Conservation (phyloP, 108 stramenopile species). For the Pseudonitzschia pungens region DNA sequence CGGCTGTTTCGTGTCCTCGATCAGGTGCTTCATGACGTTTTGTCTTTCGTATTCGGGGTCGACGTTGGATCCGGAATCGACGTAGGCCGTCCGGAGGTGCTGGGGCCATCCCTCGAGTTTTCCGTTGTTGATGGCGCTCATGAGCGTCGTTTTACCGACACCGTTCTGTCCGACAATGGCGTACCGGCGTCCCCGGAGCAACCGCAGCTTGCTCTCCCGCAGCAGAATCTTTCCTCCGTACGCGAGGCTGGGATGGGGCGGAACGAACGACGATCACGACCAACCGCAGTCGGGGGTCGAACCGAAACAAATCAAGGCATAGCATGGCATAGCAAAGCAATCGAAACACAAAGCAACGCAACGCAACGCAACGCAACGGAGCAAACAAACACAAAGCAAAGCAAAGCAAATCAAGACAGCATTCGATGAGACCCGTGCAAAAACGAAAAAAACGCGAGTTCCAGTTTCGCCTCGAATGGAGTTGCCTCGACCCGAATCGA, state of each 20-base stretch:
- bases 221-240: conserved; percentile 98
- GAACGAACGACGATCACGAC: not conserved
- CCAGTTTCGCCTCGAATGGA: too few relatives aligned
- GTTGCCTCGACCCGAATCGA: not conserved
- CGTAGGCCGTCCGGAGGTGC: conserved; percentile 89
- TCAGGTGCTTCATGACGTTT: conserved; percentile 59
- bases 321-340: too few relatives aligned
- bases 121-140: conserved; percentile 96
- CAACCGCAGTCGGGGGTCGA: not conserved
- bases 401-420: too few relatives aligned
- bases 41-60: conserved; percentile 87
- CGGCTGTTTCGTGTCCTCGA: conserved; percentile 40
- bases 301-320: too few relatives aligned
- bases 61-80: conserved; percentile 92
- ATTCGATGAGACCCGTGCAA: too few relatives aligned
- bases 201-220: conserved; percentile 89
- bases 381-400: too few relatives aligned
- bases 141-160: conserved; percentile 96
- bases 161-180: conserved; percentile 97
- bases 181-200: conserved; percentile 95
- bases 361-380: too few relatives aligned
- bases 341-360: too few relatives aligned
- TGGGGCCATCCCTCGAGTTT: conserved; percentile 97
- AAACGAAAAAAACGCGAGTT: not conserved
- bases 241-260: conserved; percentile 77